Conservation (phyloP, 2,329 filamentous ascomycete species). For the Fonsecaea pugnacius region DNA sequence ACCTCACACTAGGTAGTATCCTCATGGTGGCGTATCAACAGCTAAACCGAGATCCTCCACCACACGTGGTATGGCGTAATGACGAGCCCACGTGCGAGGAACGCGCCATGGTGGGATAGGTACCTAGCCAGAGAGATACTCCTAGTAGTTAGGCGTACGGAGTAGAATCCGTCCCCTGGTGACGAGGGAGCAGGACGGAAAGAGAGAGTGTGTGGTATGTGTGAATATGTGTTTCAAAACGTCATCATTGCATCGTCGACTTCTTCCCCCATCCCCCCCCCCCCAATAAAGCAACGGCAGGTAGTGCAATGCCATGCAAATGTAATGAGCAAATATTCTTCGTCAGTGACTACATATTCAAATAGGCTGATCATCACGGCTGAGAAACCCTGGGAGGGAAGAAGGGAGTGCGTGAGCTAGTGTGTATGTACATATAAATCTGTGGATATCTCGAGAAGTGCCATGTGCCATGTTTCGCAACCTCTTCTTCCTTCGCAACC, state of each 20-base stretch:
- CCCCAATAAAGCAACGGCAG: too few species aligned
- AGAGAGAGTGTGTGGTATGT: too few species aligned
- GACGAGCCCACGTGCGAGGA: background rate
- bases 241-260: background rate
- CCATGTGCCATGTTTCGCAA: background rate
- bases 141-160: background rate
- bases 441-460: too few species aligned
- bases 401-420: too few species aligned
- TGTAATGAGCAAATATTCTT: too few species aligned
- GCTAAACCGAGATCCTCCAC: background rate
- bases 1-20: background rate
- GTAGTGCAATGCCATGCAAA: too few species aligned
- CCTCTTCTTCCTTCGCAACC: background rate
- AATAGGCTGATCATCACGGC: too few species aligned
- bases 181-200: background rate
- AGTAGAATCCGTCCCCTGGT: background rate
- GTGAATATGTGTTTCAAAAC: background rate
- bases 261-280: too few species aligned
- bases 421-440: too few species aligned
- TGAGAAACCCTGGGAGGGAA: too few species aligned
- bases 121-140: too few species aligned
- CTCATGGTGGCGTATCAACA: background rate
- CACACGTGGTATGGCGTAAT: background rate
- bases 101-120: background rate
- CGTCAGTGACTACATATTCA: too few species aligned